A percentile compares a stretch with the other conserved stretches of the same genome.
These are phyloP conservation scores for Typha latifolia DNA, from an alignment of 176 grass and related monocot genomes.

Conservation along the genomic window DNA sequence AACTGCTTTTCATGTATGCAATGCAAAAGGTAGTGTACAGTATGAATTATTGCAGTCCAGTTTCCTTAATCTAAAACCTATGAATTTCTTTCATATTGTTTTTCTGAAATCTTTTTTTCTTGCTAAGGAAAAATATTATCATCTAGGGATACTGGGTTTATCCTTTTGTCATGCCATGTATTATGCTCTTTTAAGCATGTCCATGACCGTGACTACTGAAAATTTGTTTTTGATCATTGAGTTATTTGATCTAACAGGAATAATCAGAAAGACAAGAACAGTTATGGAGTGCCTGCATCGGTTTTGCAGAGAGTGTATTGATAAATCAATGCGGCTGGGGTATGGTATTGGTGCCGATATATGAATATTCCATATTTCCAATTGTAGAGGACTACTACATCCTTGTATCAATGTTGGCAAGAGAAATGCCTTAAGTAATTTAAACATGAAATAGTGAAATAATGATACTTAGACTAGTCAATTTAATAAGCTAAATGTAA, in stretches of 20 bases:
- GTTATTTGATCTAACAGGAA: conserved; percentile 25
- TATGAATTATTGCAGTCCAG: too few species aligned
- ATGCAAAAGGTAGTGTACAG: too few species aligned
- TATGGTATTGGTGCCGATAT: conserved; percentile 20
- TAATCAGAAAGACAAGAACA: conserved; percentile 77
- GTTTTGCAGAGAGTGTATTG: conserved; percentile 82
- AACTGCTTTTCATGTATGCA: too few species aligned
- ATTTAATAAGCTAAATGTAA: conserved; percentile 13
- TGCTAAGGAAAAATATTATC: too few species aligned
- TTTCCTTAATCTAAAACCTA: too few species aligned
- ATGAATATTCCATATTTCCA: not conserved
- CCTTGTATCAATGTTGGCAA: conserved; percentile 3
- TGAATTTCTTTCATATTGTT: too few species aligned
- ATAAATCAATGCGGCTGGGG: conserved; percentile 88
- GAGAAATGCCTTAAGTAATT: not conserved
- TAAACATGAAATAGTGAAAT: not conserved
- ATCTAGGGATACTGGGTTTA: too few species aligned
- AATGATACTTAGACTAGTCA: conserved; percentile 2
- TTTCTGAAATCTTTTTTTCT: too few species aligned
- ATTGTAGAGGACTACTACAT: conserved; percentile 1
- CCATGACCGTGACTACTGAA: too few species aligned
- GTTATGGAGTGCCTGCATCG: conserved; percentile 86
- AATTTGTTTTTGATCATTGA: too few species aligned
- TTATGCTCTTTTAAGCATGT: too few species aligned
- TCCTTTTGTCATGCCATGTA: too few species aligned